Conservation (phyloP, 768 basidiomycete genomes). For the Mycena capillaripes region DNA sequence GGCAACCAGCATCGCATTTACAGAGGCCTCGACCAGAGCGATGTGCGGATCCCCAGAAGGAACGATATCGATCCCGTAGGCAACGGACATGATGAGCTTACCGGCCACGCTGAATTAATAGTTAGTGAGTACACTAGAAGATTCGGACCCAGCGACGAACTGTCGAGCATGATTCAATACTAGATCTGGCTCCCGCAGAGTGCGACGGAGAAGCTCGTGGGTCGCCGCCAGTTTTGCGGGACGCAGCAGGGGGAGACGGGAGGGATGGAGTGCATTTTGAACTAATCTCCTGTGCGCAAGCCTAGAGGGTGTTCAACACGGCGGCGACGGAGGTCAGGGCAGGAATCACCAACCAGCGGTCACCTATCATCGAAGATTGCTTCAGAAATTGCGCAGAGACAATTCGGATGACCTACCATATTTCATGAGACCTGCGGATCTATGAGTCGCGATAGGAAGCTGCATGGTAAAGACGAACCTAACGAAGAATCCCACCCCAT, state of each 20-base stretch:
- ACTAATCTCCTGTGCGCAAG: conserved; percentile 56
- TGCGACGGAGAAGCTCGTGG: neutral
- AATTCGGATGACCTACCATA: neutral
- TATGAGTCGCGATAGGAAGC: neutral
- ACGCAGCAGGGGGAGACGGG: conserved; percentile 30
- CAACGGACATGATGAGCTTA: neutral
- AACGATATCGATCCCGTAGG: conserved; percentile 1
- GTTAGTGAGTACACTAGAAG: neutral
- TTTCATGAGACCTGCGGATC: conserved; percentile 19
- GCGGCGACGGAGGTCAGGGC: neutral
- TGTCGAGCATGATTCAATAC: neutral
- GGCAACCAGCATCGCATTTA: neutral
- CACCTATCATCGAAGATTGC: neutral
- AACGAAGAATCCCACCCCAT: conserved; percentile 41
- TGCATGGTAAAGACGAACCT: neutral
- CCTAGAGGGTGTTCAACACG: conserved; percentile 43
- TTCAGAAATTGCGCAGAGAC: neutral
- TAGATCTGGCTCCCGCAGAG: neutral
- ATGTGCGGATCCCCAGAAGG: neutral
- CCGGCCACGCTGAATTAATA: neutral
- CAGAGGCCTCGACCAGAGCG: neutral
- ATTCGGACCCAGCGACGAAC: neutral
- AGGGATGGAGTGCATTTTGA: conserved; percentile 54
- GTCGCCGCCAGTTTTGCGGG: neutral
- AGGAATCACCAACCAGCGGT: conserved; percentile 18